Base-by-base conservation (phyloP, 1,284 basidiomycete genomes). In the Mixia osmundae region DNA sequence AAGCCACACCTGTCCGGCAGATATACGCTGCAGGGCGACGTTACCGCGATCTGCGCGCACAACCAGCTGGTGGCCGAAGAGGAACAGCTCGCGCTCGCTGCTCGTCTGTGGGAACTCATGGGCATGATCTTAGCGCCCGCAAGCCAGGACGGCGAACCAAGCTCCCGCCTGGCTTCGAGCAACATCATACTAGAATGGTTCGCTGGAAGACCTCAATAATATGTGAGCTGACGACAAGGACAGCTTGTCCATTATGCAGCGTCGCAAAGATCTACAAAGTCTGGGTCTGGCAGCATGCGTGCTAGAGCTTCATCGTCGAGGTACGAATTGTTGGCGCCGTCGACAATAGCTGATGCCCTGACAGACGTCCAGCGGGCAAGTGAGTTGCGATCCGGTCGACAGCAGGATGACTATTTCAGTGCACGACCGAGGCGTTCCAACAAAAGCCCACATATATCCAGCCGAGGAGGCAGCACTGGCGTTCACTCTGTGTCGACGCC, bases 231-330 rank as follows among this genome's bases (percentile, higher is more conserved):
- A 52, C 54, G 37, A 32, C 34, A 9, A 40, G 61, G 28, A 56
- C 58, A 22, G 52, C 44, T 25, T 54, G 53, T 27, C 50, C 14
- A 37, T 66, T 15, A 53, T 70, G 1, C 52, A 40, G 14, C 22
- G 41, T 28, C 38, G 28, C 40, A 82, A 68, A 45, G 78, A 87
- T 49, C 54, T 82, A 1, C 78, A 85, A 49, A 72, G 80, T 61
- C 62, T 87, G 3, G 76, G 75, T 0, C 72, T 85, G 61, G 50
- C 83, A 1, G 65, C 76, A 0, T 63, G 71, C 31, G 53, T 80
- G 14, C 57, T 83, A 24, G 49, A 50, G 29, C 35, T 39, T 0
- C 41, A 39, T 27, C 37, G 40, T 16, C 25, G 40, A 33, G 33
- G 40, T 41, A n/a, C n/a, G n/a, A n/a, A n/a, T n/a, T n/a, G n/a